Evolutionary conservation across 2,329 filamentous ascomycete genomes (phyloP).

Genomic region (Apiospora malaysiana): DNA sequence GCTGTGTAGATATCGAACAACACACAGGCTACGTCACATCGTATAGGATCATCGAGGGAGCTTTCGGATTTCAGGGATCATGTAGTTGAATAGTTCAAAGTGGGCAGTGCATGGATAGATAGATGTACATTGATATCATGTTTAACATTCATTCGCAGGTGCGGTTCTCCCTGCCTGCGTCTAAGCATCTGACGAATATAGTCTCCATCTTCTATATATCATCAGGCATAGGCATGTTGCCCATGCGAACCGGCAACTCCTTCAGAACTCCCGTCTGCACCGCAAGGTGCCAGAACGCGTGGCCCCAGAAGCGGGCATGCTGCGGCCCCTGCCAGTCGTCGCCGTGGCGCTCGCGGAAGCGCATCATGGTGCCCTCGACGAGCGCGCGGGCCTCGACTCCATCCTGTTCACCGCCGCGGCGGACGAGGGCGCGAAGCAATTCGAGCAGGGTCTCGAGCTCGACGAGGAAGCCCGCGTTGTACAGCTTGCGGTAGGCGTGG

Average conservation of each 20-base stretch:
- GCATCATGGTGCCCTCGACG: conserved; percentile 32
- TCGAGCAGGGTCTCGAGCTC: conserved; percentile 50
- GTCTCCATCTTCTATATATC: background rate
- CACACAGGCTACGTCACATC: background rate
- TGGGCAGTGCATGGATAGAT: too few relatives aligned
- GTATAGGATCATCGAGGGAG: too few relatives aligned
- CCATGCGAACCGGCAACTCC: background rate
- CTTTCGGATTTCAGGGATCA: background rate
- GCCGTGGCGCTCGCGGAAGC: conserved; percentile 28
- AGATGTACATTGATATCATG: background rate
- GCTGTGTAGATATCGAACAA: background rate
- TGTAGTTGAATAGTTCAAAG: background rate
- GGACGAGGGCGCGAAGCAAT: conserved; percentile 43
- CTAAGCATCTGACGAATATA: too few relatives aligned
- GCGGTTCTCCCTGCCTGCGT: too few relatives aligned
- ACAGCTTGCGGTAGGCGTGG: conserved; percentile 53
- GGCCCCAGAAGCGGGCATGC: conserved; percentile 31
- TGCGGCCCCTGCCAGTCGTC: conserved; percentile 20
- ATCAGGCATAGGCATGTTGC: background rate
- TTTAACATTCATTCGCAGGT: too few relatives aligned
- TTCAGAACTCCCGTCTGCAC: conserved; percentile 21
- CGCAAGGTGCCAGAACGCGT: conserved; percentile 37
- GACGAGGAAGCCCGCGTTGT: conserved; percentile 46
- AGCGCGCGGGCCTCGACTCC: conserved; percentile 32
- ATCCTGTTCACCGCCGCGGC: conserved; percentile 27